phyloP scores from a whole-genome alignment of 257 asterid genomes.

The Nicotiana undulata region DNA sequence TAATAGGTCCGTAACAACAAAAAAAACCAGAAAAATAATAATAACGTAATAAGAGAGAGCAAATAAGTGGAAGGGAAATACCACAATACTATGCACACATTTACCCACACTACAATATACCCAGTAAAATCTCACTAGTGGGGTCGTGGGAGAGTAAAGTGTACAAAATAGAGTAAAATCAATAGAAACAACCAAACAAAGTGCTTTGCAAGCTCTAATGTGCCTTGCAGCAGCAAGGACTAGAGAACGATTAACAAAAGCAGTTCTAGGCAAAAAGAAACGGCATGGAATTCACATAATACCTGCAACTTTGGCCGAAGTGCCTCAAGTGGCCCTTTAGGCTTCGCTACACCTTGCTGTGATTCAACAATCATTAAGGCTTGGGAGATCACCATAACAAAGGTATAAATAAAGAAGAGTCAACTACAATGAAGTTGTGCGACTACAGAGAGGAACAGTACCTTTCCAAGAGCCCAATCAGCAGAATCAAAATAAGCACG shows the following conservation, averaged over 20 bases:
- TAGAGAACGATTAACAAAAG: neutral
- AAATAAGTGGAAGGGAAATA: too few relatives aligned
- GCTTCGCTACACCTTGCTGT: slow-evolving; percentile 97
- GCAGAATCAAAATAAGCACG: slow-evolving; percentile 99
- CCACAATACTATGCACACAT: too few relatives aligned
- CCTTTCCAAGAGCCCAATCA: slow-evolving; percentile 99
- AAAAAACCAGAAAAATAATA: too few relatives aligned
- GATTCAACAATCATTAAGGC: slow-evolving; percentile 15
- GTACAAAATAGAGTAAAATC: neutral
- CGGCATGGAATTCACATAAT: neutral
- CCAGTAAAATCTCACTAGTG: too few relatives aligned
- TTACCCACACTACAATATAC: neutral
- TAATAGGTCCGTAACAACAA: too few relatives aligned
- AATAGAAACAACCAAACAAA: neutral
- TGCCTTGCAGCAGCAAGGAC: neutral
- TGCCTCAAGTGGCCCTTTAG: slow-evolving; percentile 98
- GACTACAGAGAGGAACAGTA: slow-evolving; percentile 17
- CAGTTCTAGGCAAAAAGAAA: neutral
- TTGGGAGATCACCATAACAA: neutral
- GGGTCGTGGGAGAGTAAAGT: too few relatives aligned
- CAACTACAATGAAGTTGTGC: neutral
- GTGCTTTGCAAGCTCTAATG: neutral
- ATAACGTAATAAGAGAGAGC: too few relatives aligned
- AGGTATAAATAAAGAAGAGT: neutral
- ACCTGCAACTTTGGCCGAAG: slow-evolving; percentile 99